A percentile compares a stretch with the other conserved stretches of the same genome.
These are phyloP conservation scores for Suillus americanus DNA, from an alignment of 768 basidiomycete genomes.

Conservation along the genomic window DNA sequence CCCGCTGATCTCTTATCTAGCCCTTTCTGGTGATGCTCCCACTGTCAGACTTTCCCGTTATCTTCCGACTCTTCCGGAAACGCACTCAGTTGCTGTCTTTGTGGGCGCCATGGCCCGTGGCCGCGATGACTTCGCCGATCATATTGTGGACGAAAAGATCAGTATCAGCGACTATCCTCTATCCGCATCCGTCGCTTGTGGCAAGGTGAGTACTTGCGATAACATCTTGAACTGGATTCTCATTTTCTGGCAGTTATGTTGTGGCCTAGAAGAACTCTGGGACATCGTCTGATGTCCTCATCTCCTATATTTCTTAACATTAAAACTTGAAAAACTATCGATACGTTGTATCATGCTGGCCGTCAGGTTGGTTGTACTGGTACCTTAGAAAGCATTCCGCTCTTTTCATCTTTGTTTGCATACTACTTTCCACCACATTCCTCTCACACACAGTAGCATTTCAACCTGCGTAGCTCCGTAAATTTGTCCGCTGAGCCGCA, in stretches of 20 bases:
- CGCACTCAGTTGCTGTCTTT: constrained; percentile 90
- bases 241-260: constrained; percentile 65
- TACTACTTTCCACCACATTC: constrained; percentile 2
- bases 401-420: constrained; percentile 13
- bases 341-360: constrained; percentile 3
- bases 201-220: constrained; percentile 65
- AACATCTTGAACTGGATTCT: constrained; percentile 1
- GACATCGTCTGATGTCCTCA: constrained; percentile 65
- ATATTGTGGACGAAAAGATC: constrained; percentile 93
- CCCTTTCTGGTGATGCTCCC: constrained; percentile 89
- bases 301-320: neutral
- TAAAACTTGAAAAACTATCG: constrained; percentile 17
- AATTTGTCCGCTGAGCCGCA: constrained; percentile 20
- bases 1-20: constrained; percentile 36
- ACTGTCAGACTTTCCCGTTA: constrained; percentile 80
- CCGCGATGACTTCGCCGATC: constrained; percentile 95
- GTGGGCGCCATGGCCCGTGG: constrained; percentile 99
- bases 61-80: constrained; percentile 80
- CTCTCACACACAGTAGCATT: constrained; percentile 24
- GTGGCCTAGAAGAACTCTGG: constrained; percentile 93
- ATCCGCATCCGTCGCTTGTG: constrained; percentile 93
- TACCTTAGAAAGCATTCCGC: constrained; percentile 10
- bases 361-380: constrained; percentile 11
- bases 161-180: constrained; percentile 92
- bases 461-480: constrained; percentile 33